Conservation (phyloP, 371 early-diverging fungal species). For the Basidiobolus meristosporus region DNA sequence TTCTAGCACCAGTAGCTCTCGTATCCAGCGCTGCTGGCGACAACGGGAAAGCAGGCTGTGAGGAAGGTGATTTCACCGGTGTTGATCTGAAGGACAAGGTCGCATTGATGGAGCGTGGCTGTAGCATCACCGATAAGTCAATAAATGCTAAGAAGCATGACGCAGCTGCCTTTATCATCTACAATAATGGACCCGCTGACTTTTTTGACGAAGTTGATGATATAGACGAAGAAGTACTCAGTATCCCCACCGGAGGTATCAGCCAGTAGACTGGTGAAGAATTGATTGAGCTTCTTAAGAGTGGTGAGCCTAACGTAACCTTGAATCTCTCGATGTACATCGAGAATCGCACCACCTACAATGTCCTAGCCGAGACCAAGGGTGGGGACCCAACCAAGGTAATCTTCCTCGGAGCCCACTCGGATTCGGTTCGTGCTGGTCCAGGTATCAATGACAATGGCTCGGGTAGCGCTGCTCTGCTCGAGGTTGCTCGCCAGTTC, state of each 20-base stretch:
- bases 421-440: conserved; percentile 24
- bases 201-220: too few relatives aligned
- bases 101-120: conserved; percentile 33
- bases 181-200: conserved; percentile 19
- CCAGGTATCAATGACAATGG: conserved; percentile 37
- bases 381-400: too few relatives aligned
- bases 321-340: conserved; percentile 8
- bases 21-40: too few relatives aligned
- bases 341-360: too few relatives aligned
- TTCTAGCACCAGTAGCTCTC: too few relatives aligned
- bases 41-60: too few relatives aligned
- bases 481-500: conserved; percentile 25
- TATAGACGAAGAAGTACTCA: conserved; percentile 5
- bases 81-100: conserved; percentile 19
- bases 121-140: conserved; percentile 27
- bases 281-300: conserved; percentile 2
- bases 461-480: conserved; percentile 25
- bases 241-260: conserved; percentile 13
- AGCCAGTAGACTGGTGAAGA: conserved; percentile 16
- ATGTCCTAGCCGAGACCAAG: too few relatives aligned
- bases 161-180: conserved; percentile 31
- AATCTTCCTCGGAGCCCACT: too few relatives aligned
- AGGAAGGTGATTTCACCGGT: too few relatives aligned
- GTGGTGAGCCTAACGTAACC: conserved; percentile 11
- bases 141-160: conserved; percentile 29